Evolutionary conservation across 306 rosid species (phyloP).

Genomic region (Vachellia pachyceras): DNA sequence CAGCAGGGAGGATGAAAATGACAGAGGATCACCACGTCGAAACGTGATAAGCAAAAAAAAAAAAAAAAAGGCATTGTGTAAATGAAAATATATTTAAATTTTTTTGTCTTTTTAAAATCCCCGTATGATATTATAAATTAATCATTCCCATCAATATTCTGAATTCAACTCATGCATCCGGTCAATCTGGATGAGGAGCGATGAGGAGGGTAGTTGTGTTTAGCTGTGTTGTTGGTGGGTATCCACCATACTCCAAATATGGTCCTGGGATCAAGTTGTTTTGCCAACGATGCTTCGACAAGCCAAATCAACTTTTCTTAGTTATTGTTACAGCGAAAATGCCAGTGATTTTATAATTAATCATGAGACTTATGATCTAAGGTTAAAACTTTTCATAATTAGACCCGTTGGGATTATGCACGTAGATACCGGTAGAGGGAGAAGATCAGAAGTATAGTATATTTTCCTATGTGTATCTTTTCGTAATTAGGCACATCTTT

Average conservation of each 20-base stretch:
- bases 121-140: too few species aligned
- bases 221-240: conserved; percentile 12
- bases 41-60: conserved; percentile 18
- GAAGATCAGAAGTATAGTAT: too few species aligned
- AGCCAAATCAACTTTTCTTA: background rate
- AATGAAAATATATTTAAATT: background rate
- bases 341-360: too few species aligned
- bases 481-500: too few species aligned
- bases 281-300: background rate
- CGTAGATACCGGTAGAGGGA: too few species aligned
- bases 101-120: too few species aligned
- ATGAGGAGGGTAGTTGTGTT: background rate
- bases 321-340: too few species aligned
- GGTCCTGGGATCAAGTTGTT: background rate
- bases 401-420: too few species aligned
- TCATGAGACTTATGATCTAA: background rate
- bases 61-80: too few species aligned
- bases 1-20: conserved; percentile 45
- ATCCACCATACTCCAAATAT: conserved; percentile 19
- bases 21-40: conserved; percentile 47
- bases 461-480: too few species aligned
- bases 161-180: background rate
- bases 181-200: background rate
- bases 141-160: too few species aligned
- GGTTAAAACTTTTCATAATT: background rate